Base-by-base conservation (phyloP, 495 filamentous ascomycete genomes). In the Penicillium mononematosum region DNA sequence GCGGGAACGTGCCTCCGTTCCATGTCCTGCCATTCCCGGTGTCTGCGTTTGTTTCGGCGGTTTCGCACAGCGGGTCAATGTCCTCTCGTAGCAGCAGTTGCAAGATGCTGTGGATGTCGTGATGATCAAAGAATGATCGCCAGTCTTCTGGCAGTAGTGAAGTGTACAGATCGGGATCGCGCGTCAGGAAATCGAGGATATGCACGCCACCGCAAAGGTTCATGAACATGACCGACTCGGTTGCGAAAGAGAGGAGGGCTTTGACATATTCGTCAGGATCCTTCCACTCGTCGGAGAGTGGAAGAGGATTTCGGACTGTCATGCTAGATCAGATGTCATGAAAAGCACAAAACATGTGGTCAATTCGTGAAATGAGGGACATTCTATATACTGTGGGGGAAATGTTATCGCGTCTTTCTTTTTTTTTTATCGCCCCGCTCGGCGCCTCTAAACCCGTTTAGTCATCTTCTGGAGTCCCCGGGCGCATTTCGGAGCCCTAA, bases 171-270 rank as follows among this genome's bases (percentile, higher is more conserved):
- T 86, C 83, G 20, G 89, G 88, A 17, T 91, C 84, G 53, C 83
- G 82, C 11, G 91, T 96, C 73, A 96, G 87, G 71, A 98, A 98
- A 67, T 98, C 94, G 47, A 98, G 79, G 53, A 98, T 91, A 70
- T 98, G 94, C 2, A 98, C 88, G 24, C 92, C 92, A 48, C 94
- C 95, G 68, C 91, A 96, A 47, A 98, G 79, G 46, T 86, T 88
- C 61, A 88, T 89, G 65, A 97, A 91, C 22, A 92, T 80, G 31
- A 84, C 80, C 19, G 87, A 87, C 31, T 85, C 85, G 10, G 85
- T 87, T n/a, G 83, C 81, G 67, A 98, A 96, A 38, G 81, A 61
- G 17, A 98, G 79, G 8, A 97, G 83, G 25, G 85, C 87, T 39
- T 89, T 78, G 45, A 97, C 83, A 66, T 96, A 98, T 29, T 80